phyloP scores from a whole-genome alignment of 805 yeast species.

The Candida ascalaphidarum region DNA sequence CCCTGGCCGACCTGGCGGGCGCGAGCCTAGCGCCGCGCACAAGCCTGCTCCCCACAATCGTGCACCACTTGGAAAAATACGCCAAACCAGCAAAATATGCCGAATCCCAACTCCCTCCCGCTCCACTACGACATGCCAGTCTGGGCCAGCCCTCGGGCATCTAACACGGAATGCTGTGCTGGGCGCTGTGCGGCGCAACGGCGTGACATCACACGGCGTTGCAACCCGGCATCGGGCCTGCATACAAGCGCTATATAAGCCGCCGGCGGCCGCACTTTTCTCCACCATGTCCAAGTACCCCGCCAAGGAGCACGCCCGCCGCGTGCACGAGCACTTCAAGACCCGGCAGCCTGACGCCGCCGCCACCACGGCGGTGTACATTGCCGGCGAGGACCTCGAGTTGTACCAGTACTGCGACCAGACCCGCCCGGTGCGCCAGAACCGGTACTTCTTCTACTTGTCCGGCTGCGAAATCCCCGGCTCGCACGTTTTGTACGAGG shows the following conservation, averaged over 20 bases:
- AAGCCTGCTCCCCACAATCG: no score
- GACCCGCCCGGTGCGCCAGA: slow-evolving; percentile 72
- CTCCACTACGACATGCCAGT: no score
- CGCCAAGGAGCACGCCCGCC: slow-evolving; percentile 67
- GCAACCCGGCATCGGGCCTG: slow-evolving; percentile 1
- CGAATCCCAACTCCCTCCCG: no score
- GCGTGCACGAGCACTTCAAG: slow-evolving; percentile 36
- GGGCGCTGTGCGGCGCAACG: no score
- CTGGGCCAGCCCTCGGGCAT: no score
- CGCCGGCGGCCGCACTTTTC: slow-evolving; percentile 1
- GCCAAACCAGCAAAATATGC: no score
- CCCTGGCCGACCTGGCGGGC: no score
- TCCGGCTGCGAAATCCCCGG: slow-evolving; percentile 81
- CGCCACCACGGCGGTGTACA: slow-evolving; percentile 31
- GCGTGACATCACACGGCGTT: no score
- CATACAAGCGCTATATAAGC: not conserved
- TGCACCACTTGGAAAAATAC: no score
- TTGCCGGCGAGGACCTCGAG: slow-evolving; percentile 54
- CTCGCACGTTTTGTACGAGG: slow-evolving; percentile 53
- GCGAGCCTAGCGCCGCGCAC: no score
- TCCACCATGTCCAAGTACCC: slow-evolving; percentile 83
- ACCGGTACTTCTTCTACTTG: slow-evolving; percentile 82
- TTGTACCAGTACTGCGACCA: slow-evolving; percentile 74
- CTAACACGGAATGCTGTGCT: no score
- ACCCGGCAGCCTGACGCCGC: slow-evolving; percentile 14